Conservation (phyloP, 2,329 filamentous ascomycete species). For the Beauveria brongniartii region DNA sequence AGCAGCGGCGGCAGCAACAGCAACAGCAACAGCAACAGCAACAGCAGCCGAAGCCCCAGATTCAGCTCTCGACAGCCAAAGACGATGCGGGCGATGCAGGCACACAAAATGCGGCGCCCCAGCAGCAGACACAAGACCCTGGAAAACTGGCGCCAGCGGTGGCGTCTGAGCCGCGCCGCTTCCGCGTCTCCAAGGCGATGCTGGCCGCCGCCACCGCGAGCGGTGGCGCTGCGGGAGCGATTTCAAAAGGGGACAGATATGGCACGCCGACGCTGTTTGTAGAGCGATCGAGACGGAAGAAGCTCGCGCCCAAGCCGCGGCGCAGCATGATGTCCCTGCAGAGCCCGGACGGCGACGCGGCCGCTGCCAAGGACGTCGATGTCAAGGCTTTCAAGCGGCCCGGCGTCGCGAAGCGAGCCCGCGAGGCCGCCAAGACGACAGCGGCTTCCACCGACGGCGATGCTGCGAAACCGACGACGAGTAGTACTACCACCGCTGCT, state of each 20-base stretch:
- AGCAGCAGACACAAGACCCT: constrained; percentile 10
- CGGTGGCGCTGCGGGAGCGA: constrained; percentile 18
- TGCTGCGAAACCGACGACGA: not conserved
- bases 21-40: constrained; percentile 13
- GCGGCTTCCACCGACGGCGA: not conserved
- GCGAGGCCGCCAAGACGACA: constrained; percentile 13
- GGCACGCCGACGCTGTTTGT: constrained; percentile 44
- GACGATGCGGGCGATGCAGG: constrained; percentile 25
- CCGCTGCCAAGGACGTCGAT: constrained; percentile 14
- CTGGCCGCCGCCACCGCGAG: constrained; percentile 26
- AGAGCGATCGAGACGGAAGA: constrained; percentile 40
- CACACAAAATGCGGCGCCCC: not conserved
- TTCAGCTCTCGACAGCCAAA: constrained; percentile 38
- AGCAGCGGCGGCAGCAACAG: constrained; percentile 12
- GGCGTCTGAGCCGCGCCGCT: constrained; percentile 37
- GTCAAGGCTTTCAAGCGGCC: constrained; percentile 27
- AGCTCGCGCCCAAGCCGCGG: constrained; percentile 15
- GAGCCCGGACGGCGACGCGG: constrained; percentile 11
- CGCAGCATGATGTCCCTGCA: constrained; percentile 14
- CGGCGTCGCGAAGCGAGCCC: constrained; percentile 20
- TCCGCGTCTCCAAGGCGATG: constrained; percentile 45
- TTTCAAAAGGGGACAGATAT: constrained; percentile 34
- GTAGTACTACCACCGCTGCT: constrained; percentile 4
- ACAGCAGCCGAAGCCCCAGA: constrained; percentile 30
- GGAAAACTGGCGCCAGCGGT: constrained; percentile 10